Base-by-base conservation (phyloP, 2,329 filamentous ascomycete genomes). In the Apiospora sp. region DNA sequence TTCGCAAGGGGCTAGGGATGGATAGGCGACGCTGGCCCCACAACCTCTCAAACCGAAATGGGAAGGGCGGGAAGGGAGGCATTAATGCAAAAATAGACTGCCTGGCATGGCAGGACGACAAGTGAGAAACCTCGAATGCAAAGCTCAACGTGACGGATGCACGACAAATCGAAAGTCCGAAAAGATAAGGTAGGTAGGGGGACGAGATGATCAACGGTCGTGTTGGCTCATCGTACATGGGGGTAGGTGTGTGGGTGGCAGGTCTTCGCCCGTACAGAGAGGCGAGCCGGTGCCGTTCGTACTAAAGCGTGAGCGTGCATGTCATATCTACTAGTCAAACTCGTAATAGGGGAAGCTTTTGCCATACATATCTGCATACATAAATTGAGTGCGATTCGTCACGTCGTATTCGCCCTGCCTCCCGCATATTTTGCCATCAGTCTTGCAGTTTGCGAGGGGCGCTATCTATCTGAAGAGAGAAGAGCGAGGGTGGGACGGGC, bases 381-480 rank as follows among this genome's bases (percentile, higher is more conserved):
- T 64, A 64, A 37, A 64, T 64, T 64, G 34, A 41, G 34, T 41
- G 34, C 58, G 58, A 37, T 41, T 64, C 58, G 58, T 37, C 34
- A 41, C 34, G 58, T 64, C 58, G 58, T 64, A 64, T 64, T 64
- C 58, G 67, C 67, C 67, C 67, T 68, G 67, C 67, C 41, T 68
- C 43, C 67, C 67, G 67, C 43, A 68, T 68, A 48, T 68, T 30
- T 7, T 46, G 30, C 41, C 41, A 44, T 34, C 10, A 16, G 30
- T 8, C 30, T 61, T 34, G 51, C 51, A 30, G 27, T 58, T 34
- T 34, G 54, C 14, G 54, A 61, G 54, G 30, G 34, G 30, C 34
- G 58, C 54, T 19, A 64, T 64, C 58, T 64, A n/a, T 37, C 58
- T 64, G 58, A 34, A 64, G 58, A 64, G 12, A 41, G 37, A 22